Evolutionary conservation across 306 rosid species (phyloP).

Genomic region (Fragaria vesca): DNA sequence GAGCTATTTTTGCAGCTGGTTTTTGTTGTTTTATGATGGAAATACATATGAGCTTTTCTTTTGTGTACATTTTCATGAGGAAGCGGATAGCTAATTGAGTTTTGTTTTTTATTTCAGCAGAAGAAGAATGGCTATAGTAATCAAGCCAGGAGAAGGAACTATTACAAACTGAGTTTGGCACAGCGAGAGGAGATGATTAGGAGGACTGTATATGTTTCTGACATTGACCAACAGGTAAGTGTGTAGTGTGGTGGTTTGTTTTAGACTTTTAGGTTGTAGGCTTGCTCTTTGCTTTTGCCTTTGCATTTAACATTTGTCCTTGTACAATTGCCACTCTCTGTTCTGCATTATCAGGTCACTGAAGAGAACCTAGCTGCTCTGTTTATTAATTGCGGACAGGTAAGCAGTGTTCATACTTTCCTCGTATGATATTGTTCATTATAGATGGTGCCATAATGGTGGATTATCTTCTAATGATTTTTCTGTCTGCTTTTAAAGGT

Average conservation of each 20-base stretch:
- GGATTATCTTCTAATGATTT: constrained; percentile 23
- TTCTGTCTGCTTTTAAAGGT: constrained; percentile 50
- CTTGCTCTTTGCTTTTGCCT: constrained; percentile 8
- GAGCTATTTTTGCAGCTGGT: constrained; percentile 6
- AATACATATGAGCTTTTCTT: background rate
- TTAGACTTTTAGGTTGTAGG: background rate
- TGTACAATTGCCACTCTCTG: constrained; percentile 24
- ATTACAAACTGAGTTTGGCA: constrained; percentile 59
- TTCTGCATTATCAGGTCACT: constrained; percentile 60
- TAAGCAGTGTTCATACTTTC: constrained; percentile 26
- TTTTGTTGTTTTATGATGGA: constrained; percentile 2
- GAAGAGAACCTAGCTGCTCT: constrained; percentile 98
- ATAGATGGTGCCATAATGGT: constrained; percentile 7
- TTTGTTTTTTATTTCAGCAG: constrained; percentile 34
- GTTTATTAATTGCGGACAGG: constrained; percentile 93
- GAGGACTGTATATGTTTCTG: constrained; percentile 98
- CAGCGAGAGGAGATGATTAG: constrained; percentile 86
- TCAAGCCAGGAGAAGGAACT: constrained; percentile 67
- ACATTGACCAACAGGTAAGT: constrained; percentile 88
- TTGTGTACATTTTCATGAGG: background rate
- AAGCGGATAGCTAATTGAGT: background rate
- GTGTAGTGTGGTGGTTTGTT: constrained; percentile 3
- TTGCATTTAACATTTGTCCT: constrained; percentile 15
- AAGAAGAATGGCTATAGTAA: constrained; percentile 76
- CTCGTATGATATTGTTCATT: background rate